A percentile compares a stretch with the other conserved stretches of the same genome.
These are phyloP conservation scores for Mycotypha africana DNA, from an alignment of 371 early-diverging fungal species.

Conservation along the genomic window DNA sequence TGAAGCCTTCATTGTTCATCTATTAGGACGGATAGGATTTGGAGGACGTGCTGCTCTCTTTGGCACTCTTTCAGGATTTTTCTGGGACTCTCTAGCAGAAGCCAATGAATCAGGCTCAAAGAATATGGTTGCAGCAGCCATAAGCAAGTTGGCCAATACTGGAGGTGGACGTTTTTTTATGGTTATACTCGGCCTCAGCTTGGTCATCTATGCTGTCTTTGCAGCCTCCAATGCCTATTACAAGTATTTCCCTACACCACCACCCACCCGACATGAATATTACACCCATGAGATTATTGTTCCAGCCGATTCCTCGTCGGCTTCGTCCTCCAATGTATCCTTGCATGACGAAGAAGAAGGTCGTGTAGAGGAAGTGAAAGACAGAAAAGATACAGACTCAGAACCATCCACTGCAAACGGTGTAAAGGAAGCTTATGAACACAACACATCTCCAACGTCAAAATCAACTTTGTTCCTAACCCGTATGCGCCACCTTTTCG, in stretches of 20 bases:
- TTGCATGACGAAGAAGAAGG: too few relatives aligned
- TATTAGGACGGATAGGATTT: constrained; percentile 37
- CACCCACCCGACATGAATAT: constrained; percentile 26
- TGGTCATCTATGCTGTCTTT: constrained; percentile 39
- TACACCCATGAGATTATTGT: constrained; percentile 16
- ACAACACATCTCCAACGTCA: too few relatives aligned
- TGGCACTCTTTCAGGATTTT: constrained; percentile 37
- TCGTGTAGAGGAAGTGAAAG: too few relatives aligned
- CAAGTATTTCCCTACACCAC: constrained; percentile 45
- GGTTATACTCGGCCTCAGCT: constrained; percentile 29
- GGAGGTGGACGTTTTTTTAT: constrained; percentile 33
- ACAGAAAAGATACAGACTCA: too few relatives aligned
- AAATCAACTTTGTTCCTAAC: too few relatives aligned
- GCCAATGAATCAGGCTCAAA: constrained; percentile 27
- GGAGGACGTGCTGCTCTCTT: constrained; percentile 37
- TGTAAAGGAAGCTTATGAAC: too few relatives aligned
- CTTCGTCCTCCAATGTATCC: too few relatives aligned
- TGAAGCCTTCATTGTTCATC: constrained; percentile 27
- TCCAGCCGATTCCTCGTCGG: too few relatives aligned
- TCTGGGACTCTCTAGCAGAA: constrained; percentile 38
- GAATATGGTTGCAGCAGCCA: constrained; percentile 35
- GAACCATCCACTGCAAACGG: too few relatives aligned
- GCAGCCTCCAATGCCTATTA: constrained; percentile 37
- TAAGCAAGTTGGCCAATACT: constrained; percentile 24
- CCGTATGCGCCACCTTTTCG: too few relatives aligned